Percentiles rank a stretch among this genome's conserved stretches.
Evolutionary conservation across 306 rosid species (phyloP).

Genomic region (Sesbania bispinosa): DNA sequence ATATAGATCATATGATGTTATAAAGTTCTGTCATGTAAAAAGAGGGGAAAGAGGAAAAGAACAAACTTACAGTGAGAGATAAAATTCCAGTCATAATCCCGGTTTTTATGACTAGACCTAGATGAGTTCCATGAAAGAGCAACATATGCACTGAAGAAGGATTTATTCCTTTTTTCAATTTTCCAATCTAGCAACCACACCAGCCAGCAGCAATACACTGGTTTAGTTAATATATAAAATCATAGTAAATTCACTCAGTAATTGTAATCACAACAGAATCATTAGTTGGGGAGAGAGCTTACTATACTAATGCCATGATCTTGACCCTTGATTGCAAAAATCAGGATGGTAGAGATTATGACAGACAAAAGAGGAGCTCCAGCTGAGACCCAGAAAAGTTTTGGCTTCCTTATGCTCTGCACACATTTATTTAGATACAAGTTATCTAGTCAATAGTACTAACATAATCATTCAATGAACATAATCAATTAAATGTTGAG

Average conservation of each 20-base stretch:
- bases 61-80: slow-evolving; percentile 67
- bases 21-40: too few relatives aligned
- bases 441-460: not conserved
- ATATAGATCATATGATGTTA: too few relatives aligned
- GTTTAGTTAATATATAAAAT: not conserved
- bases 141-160: slow-evolving; percentile 64
- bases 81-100: slow-evolving; percentile 73
- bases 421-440: not conserved
- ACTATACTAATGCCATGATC: slow-evolving; percentile 69
- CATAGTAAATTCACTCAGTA: not conserved
- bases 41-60: not conserved
- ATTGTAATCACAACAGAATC: not conserved
- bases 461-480: too few relatives aligned
- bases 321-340: slow-evolving; percentile 56
- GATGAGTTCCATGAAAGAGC: slow-evolving; percentile 39
- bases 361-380: slow-evolving; percentile 87
- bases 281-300: slow-evolving; percentile 5
- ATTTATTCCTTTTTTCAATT: slow-evolving; percentile 61
- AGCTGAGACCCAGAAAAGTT: slow-evolving; percentile 85
- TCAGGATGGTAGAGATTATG: slow-evolving; percentile 59
- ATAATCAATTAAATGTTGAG: too few relatives aligned
- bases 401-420: slow-evolving; percentile 67
- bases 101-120: slow-evolving; percentile 58
- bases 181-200: slow-evolving; percentile 61
- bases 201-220: not conserved